Base-by-base conservation (phyloP, 2,329 filamentous ascomycete species). In the Sporothrix mexicana region DNA sequence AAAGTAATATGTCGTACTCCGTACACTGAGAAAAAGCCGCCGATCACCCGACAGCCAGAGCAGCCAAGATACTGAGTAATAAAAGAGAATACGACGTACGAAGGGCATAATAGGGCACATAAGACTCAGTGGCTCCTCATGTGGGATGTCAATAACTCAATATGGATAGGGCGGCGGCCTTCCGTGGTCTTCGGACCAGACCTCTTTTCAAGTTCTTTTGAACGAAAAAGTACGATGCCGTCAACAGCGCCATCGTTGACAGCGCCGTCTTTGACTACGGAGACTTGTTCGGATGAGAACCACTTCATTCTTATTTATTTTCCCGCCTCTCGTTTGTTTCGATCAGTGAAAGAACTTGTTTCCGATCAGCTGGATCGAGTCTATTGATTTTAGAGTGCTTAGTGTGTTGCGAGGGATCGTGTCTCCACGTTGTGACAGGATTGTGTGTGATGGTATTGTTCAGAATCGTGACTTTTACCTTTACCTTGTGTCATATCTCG, bases 31-130 rank as follows among this genome's bases (percentile, higher is more conserved):
- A 49, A 30, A 13, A 49, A 36, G 30, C 12, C 25, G 62, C 62
- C 62, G 49, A 49, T 66, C 62, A 66, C 43, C 62, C 41, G 62
- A 49, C 43, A 3, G 30, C 20, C 41, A 66, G 13, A 66, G 20
- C n/a, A 66, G 43, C 57, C n/a, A 36, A n/a, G 9, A 71, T 17
- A 20, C 2, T 23, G 3, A 53, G 30, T 8, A 20, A 68, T 17
- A 67, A 43, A 49, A 30, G 62, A n/a, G 12, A 62, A 41, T n/a
- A 20, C 17, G 59, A 62, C n/a, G n/a, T n/a, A n/a, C n/a, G n/a
- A n/a, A n/a, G 17, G 3, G 25, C 10, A 25, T 15, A 20, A 23
- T 3, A 25, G 10, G 43, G 61, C 57, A 15, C 20, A 36, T 30
- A 57, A 30, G 23, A 23, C n/a, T 15, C 55, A 15, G 25, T 25